Conservation (phyloP, 176 grass and related monocot genomes). For the Thinopyrum elongatum region DNA sequence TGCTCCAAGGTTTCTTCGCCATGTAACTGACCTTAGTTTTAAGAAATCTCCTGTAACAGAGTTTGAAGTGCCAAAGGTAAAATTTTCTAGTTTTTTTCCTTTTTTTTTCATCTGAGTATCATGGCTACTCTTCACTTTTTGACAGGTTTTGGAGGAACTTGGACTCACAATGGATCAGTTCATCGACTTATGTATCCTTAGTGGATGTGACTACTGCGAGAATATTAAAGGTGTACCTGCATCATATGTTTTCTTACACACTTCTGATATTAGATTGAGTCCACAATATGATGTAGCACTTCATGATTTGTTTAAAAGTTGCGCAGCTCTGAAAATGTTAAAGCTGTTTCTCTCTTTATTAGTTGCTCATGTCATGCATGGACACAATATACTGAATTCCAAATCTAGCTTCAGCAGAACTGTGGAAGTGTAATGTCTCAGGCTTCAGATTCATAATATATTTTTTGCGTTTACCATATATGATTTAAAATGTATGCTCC, state of each 20-base stretch:
- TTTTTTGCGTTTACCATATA: slow-evolving; percentile 3
- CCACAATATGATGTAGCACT: neutral
- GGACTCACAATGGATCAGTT: slow-evolving; percentile 91
- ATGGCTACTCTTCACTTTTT: neutral
- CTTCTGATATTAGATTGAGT: neutral
- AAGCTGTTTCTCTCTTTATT: neutral
- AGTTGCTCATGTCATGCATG: slow-evolving; percentile 27
- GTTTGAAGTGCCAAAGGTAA: slow-evolving; percentile 89
- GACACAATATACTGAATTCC: neutral
- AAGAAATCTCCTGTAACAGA: slow-evolving; percentile 84
- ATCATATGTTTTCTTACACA: neutral
- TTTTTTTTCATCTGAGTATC: neutral
- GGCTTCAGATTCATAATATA: slow-evolving; percentile 3
- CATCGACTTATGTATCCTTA: slow-evolving; percentile 88
- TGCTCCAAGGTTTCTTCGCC: slow-evolving; percentile 77
- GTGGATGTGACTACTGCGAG: slow-evolving; percentile 93
- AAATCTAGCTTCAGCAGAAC: slow-evolving; percentile 12
- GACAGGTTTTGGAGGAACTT: slow-evolving; percentile 88
- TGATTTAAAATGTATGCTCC: neutral
- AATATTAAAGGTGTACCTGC: slow-evolving; percentile 69
- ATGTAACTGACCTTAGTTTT: slow-evolving; percentile 78
- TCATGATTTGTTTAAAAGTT: neutral
- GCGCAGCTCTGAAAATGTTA: neutral
- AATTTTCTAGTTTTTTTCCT: neutral
- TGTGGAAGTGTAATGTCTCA: neutral